Evolutionary conservation across 768 basidiomycete species (phyloP), one percentile per base, ranked within the genome.

Genomic region (Kondoa malvinella): DNA sequence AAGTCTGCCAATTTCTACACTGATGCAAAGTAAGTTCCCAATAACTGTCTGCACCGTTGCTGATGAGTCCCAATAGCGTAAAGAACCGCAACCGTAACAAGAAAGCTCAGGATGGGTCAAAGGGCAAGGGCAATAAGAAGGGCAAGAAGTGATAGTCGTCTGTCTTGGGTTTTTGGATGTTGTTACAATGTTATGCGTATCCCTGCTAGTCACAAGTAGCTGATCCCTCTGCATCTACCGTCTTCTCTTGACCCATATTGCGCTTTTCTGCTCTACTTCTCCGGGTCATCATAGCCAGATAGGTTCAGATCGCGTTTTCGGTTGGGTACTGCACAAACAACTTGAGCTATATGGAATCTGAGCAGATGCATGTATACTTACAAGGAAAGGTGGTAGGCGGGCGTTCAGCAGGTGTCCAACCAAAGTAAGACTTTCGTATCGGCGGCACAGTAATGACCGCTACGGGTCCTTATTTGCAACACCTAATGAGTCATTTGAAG

Each of bases 1-100:
- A 91, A 88, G 78, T 84, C 88, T 12, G 81, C 82, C 67, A 96
- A 97, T 79, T 96, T 91, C 80, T 95, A 89, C 79, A 64, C 69
- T 27, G 29, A 64, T 60, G 56, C 69, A 2, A 70, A 68, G 64
- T 65, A 16, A 21, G 40, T 27, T 25, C 4, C 33, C 40, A 4
- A 15, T 30, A 12, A 33, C 34, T 34, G 61, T 29, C 61, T 2
- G n/a, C 3, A 3, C 29, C 15, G 16, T 32, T 27, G 32, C 61
- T 63, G 17, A 63, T 32, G 3, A 17, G 3, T 32, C 26, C 15
- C 8, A 8, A 50, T 33, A 34, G 32, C 65, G 69, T 70, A 27
- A 65, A 70, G 67, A 68, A 89, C 78, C 65, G 69, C 57, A 75
- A 75, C 65, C 68, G 71, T 32, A 59, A 66, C 27, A 64, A 69